phyloP scores from a whole-genome alignment of 140 eudicot genomes.

The Oenanthe javanica region DNA sequence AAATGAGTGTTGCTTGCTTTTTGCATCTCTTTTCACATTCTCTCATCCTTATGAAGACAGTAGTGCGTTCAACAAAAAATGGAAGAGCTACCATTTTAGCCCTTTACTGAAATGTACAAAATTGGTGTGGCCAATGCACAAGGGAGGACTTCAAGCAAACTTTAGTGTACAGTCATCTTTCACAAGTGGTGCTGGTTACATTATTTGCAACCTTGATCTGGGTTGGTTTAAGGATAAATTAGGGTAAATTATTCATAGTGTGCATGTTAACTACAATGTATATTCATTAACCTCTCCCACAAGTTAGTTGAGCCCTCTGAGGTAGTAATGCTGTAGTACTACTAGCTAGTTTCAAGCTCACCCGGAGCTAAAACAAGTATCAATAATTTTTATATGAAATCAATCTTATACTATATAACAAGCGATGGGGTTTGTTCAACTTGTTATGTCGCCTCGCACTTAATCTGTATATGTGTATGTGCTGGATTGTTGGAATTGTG shows the following conservation, averaged over 20 bases:
- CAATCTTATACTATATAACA: too few species aligned
- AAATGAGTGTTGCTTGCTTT: conserved; percentile 4
- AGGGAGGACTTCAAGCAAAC: not conserved
- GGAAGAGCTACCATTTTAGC: not conserved
- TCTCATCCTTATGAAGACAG: not conserved
- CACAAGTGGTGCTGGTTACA: not conserved
- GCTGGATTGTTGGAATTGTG: too few species aligned
- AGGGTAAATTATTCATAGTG: not conserved
- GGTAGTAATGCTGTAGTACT: too few species aligned
- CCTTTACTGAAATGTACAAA: not conserved
- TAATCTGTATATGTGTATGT: too few species aligned
- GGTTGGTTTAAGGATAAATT: not conserved
- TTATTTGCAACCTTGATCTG: not conserved
- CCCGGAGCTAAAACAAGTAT: not conserved
- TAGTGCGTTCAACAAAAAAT: not conserved
- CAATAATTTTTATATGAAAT: too few species aligned
- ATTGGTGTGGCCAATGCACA: not conserved
- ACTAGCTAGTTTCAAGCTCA: too few species aligned
- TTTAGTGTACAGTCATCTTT: too few species aligned
- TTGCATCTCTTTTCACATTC: not conserved
- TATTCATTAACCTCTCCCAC: not conserved
- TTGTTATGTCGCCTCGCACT: too few species aligned
- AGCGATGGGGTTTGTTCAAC: too few species aligned
- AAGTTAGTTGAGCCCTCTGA: not conserved
- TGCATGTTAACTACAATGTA: not conserved